These are phyloP conservation scores for Cercospora sp. DNA, from an alignment of 2,329 filamentous ascomycete genomes.

Conservation along the genomic window DNA sequence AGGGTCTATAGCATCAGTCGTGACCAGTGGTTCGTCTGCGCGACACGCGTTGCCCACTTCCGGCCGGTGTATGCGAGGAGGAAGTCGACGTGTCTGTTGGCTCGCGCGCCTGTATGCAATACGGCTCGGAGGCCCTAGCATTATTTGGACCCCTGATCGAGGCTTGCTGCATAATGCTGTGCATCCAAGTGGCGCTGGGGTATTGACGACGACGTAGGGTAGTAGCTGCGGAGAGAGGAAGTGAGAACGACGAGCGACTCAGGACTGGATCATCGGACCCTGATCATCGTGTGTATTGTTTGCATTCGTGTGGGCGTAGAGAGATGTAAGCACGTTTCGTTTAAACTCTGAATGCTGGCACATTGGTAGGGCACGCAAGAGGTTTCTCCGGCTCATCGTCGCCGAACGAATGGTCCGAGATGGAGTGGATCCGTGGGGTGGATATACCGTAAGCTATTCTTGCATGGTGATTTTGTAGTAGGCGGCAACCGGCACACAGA, in stretches of 20 bases:
- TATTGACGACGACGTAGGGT: not conserved
- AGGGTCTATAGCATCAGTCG: not conserved
- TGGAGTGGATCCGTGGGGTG: not conserved
- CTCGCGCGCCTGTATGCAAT: not conserved
- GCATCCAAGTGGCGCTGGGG: not conserved
- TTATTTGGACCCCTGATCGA: not conserved
- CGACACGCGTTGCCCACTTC: conserved; percentile 1
- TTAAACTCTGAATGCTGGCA: not conserved
- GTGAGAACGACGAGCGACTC: conserved; percentile 1
- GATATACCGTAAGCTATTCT: not conserved
- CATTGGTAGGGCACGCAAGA: not conserved
- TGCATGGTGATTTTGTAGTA: not conserved
- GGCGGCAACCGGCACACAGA: not conserved
- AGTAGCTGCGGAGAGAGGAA: not conserved
- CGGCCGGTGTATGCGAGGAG: not conserved
- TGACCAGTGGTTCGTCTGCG: not conserved
- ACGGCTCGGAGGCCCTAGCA: not conserved
- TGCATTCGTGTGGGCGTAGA: not conserved
- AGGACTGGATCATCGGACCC: not conserved
- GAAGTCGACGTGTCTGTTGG: not conserved
- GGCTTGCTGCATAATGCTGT: not conserved
- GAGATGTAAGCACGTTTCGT: conserved; percentile 4
- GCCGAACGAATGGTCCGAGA: not conserved
- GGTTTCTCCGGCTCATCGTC: not conserved
- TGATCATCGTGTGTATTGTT: conserved; percentile 2